These are phyloP conservation scores for Scedosporium minutisporum DNA, from an alignment of 2,329 filamentous ascomycete species.

Conservation along the genomic window DNA sequence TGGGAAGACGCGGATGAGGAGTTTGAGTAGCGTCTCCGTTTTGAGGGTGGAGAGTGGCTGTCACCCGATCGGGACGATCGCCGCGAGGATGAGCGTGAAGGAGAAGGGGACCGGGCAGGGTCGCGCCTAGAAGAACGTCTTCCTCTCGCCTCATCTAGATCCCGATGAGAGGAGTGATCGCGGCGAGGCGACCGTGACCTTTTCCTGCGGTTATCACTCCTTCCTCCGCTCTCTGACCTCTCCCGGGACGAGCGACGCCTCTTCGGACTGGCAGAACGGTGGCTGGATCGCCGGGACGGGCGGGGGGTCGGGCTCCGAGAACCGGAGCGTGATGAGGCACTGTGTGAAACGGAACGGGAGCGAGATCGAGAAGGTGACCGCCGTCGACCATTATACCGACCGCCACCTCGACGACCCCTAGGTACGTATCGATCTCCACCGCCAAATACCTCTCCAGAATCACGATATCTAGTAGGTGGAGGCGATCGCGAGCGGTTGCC, in stretches of 20 bases:
- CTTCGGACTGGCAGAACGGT: not conserved
- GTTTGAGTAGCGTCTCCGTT: constrained; percentile 8
- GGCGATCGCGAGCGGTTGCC: constrained; percentile 39
- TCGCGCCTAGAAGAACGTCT: constrained; percentile 24
- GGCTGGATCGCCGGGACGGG: constrained; percentile 15
- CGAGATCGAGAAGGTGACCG: constrained; percentile 30
- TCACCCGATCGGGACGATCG: constrained; percentile 9
- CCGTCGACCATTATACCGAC: constrained; percentile 28
- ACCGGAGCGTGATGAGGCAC: constrained; percentile 12
- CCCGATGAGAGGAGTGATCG: constrained; percentile 20
- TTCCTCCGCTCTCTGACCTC: constrained; percentile 39
- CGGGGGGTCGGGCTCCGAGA: constrained; percentile 21
- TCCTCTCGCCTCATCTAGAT: constrained; percentile 27
- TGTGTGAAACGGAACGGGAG: constrained; percentile 24
- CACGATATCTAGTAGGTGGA: constrained; percentile 28
- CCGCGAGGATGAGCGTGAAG: constrained; percentile 13
- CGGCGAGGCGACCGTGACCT: constrained; percentile 24
- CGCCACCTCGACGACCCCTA: constrained; percentile 31
- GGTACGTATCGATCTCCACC: constrained; percentile 38
- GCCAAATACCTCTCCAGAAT: constrained; percentile 31
- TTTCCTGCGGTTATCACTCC: constrained; percentile 32
- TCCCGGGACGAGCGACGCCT: constrained; percentile 24
- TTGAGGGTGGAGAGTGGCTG: constrained; percentile 1
- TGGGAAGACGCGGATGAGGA: constrained; percentile 8
- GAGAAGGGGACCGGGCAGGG: constrained; percentile 15